These are phyloP conservation scores for Rhizopogon sp. DNA, from an alignment of 768 basidiomycete species.

Conservation along the genomic window DNA sequence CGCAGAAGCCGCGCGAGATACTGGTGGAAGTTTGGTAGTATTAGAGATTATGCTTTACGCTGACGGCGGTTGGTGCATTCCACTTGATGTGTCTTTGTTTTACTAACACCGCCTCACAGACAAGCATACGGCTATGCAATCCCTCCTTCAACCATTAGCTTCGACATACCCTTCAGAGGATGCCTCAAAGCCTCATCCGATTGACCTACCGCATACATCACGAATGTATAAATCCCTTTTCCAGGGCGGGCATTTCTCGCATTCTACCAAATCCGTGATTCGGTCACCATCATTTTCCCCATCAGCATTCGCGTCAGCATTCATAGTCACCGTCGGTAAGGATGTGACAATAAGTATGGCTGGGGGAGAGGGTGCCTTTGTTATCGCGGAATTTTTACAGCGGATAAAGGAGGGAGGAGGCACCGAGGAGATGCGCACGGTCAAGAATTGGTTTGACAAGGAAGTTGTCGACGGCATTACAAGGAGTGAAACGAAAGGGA, in stretches of 20 bases:
- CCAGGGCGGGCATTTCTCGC: slow-evolving; percentile 87
- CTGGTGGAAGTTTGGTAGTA: slow-evolving; percentile 75
- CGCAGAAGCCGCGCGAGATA: slow-evolving; percentile 59
- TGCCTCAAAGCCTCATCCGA: slow-evolving; percentile 49
- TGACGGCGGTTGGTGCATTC: slow-evolving; percentile 62
- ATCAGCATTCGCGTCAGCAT: slow-evolving; percentile 50
- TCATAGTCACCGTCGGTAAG: slow-evolving; percentile 49
- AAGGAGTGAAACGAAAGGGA: slow-evolving; percentile 61
- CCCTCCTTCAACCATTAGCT: slow-evolving; percentile 56
- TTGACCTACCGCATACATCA: slow-evolving; percentile 79
- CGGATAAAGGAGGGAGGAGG: slow-evolving; percentile 41
- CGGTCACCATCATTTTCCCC: slow-evolving; percentile 52
- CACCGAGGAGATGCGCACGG: slow-evolving; percentile 33
- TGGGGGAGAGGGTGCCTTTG: slow-evolving; percentile 62
- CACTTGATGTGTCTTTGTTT: neutral
- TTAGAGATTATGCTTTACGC: slow-evolving; percentile 81
- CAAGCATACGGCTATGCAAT: slow-evolving; percentile 56
- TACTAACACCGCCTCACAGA: slow-evolving; percentile 38
- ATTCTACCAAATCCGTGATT: slow-evolving; percentile 49
- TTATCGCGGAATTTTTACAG: slow-evolving; percentile 69
- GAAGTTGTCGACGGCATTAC: slow-evolving; percentile 44
- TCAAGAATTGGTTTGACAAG: slow-evolving; percentile 57
- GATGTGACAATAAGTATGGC: slow-evolving; percentile 52
- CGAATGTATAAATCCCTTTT: slow-evolving; percentile 85
- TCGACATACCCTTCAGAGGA: slow-evolving; percentile 53